These are phyloP conservation scores for Xylaria nigripes DNA, from an alignment of 495 filamentous ascomycete species.

Conservation along the genomic window DNA sequence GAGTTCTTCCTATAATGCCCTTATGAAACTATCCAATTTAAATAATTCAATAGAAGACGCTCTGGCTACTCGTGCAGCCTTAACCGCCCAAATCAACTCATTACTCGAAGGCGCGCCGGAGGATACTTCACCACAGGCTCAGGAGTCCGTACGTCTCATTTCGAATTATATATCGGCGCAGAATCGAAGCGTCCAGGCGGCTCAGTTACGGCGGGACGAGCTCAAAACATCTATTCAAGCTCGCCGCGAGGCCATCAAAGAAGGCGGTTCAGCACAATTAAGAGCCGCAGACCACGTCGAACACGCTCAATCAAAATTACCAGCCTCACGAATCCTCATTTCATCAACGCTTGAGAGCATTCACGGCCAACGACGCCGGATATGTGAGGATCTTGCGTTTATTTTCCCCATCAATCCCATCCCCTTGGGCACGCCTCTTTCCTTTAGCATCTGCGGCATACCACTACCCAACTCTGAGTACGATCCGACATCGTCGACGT, in stretches of 20 bases:
- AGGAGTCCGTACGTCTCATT: constrained; percentile 54
- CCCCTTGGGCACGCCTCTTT: constrained; percentile 43
- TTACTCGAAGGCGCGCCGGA: constrained; percentile 48
- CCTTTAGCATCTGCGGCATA: constrained; percentile 68
- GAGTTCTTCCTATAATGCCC: constrained; percentile 81
- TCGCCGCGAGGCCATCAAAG: constrained; percentile 56
- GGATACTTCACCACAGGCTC: constrained; percentile 51
- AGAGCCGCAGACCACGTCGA: constrained; percentile 47
- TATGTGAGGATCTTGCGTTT: constrained; percentile 68
- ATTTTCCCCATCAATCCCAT: constrained; percentile 76
- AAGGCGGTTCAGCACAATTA: constrained; percentile 51
- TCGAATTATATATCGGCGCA: constrained; percentile 54
- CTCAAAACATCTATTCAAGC: constrained; percentile 57
- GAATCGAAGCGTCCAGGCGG: constrained; percentile 53
- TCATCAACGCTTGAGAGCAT: constrained; percentile 52
- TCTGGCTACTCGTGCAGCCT: constrained; percentile 60
- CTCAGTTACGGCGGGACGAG: constrained; percentile 50
- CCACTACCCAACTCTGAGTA: constrained; percentile 71
- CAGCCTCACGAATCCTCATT: constrained; percentile 45
- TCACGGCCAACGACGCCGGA: constrained; percentile 72
- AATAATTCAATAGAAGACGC: constrained; percentile 93
- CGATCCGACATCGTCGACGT: constrained; percentile 38
- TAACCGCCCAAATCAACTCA: constrained; percentile 69
- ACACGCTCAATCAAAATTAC: constrained; percentile 51
- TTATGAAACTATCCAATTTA: constrained; percentile 83